A percentile compares a stretch with the other conserved stretches of the same genome.
phyloP scores from a whole-genome alignment of 805 yeast genomes.

The Candida xiaguanensis region DNA sequence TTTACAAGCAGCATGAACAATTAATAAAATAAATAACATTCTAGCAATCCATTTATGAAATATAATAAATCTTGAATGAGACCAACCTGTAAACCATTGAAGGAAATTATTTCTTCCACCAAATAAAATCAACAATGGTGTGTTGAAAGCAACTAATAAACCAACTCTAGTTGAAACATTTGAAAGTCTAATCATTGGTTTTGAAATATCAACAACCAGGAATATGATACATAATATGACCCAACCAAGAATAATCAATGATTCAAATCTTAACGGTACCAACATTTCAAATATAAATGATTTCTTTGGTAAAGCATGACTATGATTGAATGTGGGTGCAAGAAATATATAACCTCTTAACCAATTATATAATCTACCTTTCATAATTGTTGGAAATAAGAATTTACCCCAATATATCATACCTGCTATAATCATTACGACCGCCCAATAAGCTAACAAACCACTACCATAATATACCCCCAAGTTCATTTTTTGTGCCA shows the following conservation, averaged over 20 bases:
- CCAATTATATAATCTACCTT: conserved; percentile 12
- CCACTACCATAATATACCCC: conserved; percentile 30
- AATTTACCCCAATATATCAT: conserved; percentile 20
- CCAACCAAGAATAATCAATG: conserved; percentile 39
- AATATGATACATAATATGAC: conserved; percentile 28
- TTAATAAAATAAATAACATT: conserved; percentile 36
- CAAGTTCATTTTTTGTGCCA: conserved; percentile 14
- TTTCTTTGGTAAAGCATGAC: conserved; percentile 11
- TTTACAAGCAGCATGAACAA: conserved; percentile 37
- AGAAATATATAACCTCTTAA: conserved; percentile 17
- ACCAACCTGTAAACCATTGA: conserved; percentile 54
- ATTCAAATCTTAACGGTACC: conserved; percentile 52
- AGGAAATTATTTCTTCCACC: conserved; percentile 73
- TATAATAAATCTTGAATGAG: conserved; percentile 47
- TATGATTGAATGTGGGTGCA: conserved; percentile 15
- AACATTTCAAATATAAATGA: conserved; percentile 12
- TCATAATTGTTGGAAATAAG: conserved; percentile 19
- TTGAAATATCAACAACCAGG: conserved; percentile 44
- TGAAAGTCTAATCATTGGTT: conserved; percentile 49
- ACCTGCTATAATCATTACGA: conserved; percentile 32
- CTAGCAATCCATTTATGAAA: conserved; percentile 60
- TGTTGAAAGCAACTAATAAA: conserved; percentile 44
- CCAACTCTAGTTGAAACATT: conserved; percentile 56
- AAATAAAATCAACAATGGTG: conserved; percentile 59
- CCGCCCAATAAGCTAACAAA: conserved; percentile 36